Percentiles rank a stretch among this genome's conserved stretches.
These are phyloP conservation scores for Ceratocystis colombiana DNA, from an alignment of 2,329 filamentous ascomycete species.

Conservation along the genomic window DNA sequence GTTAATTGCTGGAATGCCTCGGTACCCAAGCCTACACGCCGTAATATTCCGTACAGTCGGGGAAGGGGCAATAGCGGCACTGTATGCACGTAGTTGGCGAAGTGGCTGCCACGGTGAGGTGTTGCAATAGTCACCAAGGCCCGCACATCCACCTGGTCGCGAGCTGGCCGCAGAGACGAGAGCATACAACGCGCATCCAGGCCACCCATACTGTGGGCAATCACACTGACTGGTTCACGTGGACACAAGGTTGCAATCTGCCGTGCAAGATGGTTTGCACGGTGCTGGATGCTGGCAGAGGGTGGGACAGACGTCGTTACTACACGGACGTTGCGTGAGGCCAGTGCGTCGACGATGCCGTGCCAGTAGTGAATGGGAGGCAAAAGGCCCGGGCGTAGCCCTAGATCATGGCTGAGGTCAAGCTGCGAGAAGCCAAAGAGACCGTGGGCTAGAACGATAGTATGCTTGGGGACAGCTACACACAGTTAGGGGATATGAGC, in stretches of 20 bases:
- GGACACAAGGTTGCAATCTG: conserved; percentile 38
- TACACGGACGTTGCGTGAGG: conserved; percentile 44
- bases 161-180: conserved; percentile 41
- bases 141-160: conserved; percentile 36
- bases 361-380: conserved; percentile 54
- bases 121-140: conserved; percentile 47
- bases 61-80: conserved; percentile 39
- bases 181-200: conserved; percentile 58
- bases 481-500: background rate
- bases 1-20: conserved; percentile 54
- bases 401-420: conserved; percentile 31
- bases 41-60: conserved; percentile 45
- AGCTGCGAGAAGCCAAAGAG: conserved; percentile 55
- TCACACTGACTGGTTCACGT: conserved; percentile 59
- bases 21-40: conserved; percentile 45
- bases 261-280: conserved; percentile 47
- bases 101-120: conserved; percentile 46
- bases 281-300: conserved; percentile 49
- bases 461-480: conserved; percentile 40
- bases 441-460: conserved; percentile 56
- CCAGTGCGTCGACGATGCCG: conserved; percentile 50
- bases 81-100: conserved; percentile 46
- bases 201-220: conserved; percentile 60
- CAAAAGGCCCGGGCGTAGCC: conserved; percentile 32
- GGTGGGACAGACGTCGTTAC: conserved; percentile 53